Evolutionary conservation across 2,329 filamentous ascomycete species (phyloP).

Genomic region (Colletotrichum sansevieriae): DNA sequence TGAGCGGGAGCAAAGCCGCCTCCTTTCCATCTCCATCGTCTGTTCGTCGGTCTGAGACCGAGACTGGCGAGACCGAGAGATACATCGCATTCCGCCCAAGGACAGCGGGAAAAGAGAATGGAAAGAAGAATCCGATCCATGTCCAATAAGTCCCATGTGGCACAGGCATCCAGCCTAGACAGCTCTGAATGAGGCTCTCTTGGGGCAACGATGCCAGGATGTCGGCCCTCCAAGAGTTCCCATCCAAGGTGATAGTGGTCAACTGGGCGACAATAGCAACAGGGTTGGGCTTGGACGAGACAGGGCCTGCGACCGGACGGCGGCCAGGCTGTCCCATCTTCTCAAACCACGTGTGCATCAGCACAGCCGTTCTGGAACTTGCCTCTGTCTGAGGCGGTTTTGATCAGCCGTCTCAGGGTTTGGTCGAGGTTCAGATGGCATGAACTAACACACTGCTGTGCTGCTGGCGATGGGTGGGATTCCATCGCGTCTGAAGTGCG

Average conservation of each 20-base stretch:
- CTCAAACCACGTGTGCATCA: slow-evolving; percentile 50
- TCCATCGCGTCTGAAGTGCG: slow-evolving; percentile 31
- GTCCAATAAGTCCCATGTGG: slow-evolving; percentile 30
- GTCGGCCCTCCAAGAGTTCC: neutral
- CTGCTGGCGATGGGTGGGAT: neutral
- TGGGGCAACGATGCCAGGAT: slow-evolving; percentile 25
- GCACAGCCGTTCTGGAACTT: slow-evolving; percentile 43
- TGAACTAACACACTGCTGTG: slow-evolving; percentile 19
- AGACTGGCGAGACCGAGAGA: slow-evolving; percentile 14
- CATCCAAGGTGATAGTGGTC: slow-evolving; percentile 14
- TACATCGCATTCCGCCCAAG: neutral
- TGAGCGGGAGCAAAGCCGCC: slow-evolving; percentile 22
- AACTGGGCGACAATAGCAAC: slow-evolving; percentile 3
- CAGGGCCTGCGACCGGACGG: slow-evolving; percentile 34
- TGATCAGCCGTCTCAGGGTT: slow-evolving; percentile 47
- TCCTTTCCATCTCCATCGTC: slow-evolving; percentile 25
- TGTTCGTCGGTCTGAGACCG: slow-evolving; percentile 26
- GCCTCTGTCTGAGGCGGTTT: slow-evolving; percentile 39
- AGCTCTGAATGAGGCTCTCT: slow-evolving; percentile 25
- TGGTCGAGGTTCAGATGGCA: slow-evolving; percentile 41
- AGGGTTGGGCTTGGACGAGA: slow-evolving; percentile 32
- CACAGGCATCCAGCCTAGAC: slow-evolving; percentile 13
- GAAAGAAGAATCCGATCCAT: slow-evolving; percentile 23
- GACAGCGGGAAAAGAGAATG: slow-evolving; percentile 1
- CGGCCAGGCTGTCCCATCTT: slow-evolving; percentile 39